phyloP scores from a whole-genome alignment of 139 green algal species.

The Chlorella vulgaris region DNA sequence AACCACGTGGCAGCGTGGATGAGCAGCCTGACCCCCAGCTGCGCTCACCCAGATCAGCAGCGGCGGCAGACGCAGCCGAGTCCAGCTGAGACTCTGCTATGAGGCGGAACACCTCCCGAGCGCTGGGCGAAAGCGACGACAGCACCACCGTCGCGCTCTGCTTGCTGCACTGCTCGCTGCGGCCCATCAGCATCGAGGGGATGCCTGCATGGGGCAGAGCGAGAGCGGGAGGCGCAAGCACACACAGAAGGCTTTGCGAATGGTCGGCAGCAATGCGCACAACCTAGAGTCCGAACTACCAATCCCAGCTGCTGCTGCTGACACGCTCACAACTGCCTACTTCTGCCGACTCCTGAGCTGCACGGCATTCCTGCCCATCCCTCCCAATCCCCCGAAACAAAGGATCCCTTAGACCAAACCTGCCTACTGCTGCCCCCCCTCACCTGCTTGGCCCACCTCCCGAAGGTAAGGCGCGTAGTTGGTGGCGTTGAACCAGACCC shows the following conservation, averaged over 20 bases:
- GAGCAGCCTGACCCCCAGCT: background rate
- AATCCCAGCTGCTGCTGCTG: too few species aligned
- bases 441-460: conserved; percentile 40
- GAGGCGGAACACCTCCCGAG: conserved; percentile 74
- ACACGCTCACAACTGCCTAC: too few species aligned
- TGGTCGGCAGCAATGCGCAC: too few species aligned
- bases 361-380: too few species aligned
- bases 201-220: conserved; percentile 18
- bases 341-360: too few species aligned
- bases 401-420: background rate
- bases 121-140: conserved; percentile 63
- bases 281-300: too few species aligned
- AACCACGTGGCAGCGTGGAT: background rate
- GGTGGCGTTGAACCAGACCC: conserved; percentile 74
- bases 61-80: too few species aligned
- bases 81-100: conserved; percentile 75
- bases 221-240: background rate
- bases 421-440: background rate
- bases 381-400: too few species aligned
- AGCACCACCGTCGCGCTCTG: conserved; percentile 71
- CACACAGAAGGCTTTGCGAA: too few species aligned
- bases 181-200: conserved; percentile 55
- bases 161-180: conserved; percentile 50
- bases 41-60: conserved; percentile 9
- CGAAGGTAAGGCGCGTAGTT: conserved; percentile 74